Evolutionary conservation across 441 rosid species (phyloP), one percentile per base, ranked within the genome.

Genomic region (Populus hybrid): DNA sequence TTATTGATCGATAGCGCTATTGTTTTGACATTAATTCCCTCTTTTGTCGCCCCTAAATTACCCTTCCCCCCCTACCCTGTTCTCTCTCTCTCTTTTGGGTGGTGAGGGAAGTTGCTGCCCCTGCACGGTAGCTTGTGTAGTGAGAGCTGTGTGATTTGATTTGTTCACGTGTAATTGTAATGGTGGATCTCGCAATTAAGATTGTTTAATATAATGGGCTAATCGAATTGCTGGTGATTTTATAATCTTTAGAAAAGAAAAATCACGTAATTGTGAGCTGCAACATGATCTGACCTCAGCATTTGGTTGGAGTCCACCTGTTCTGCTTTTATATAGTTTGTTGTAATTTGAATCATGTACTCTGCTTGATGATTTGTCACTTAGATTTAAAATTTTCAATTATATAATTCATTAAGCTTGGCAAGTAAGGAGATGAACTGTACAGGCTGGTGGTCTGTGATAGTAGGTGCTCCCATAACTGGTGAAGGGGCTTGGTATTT

Each of bases 31-130:
- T 82, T 76, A 72, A 68, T 78, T 46, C 34, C 79, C 61, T 78
- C 73, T 71, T 72, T 63, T 80, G 86, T 83, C 86, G 83, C 82
- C 76, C 26, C n/a, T 28, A 32, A 83, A 76, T 76, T 81, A 84
- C 83, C 10, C 11, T 68, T 23, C 21, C 79, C 77, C 76, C 87
- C 83, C 71, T 28, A 6, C n/a, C 57, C 20, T 46, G 21, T 23
- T 23, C 46, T 3, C 42, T 10, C 42, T 3, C 46, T 11, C 50
- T 11, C 16, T 34, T 34, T 34, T 6, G 23, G 35, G 18, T 20
- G 35, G 71, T 34, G 23, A 5, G 40, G 36, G 71, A 16, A 68
- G 36, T 20, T 68, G 71, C 46, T 20, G 36, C 28, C 23, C 66
- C 28, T 63, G 66, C 66, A 63, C 66, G 23, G 6, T 63, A 21